Evolutionary conservation across 805 yeast species (phyloP).

Genomic region (Saturnispora kantuleensis): DNA sequence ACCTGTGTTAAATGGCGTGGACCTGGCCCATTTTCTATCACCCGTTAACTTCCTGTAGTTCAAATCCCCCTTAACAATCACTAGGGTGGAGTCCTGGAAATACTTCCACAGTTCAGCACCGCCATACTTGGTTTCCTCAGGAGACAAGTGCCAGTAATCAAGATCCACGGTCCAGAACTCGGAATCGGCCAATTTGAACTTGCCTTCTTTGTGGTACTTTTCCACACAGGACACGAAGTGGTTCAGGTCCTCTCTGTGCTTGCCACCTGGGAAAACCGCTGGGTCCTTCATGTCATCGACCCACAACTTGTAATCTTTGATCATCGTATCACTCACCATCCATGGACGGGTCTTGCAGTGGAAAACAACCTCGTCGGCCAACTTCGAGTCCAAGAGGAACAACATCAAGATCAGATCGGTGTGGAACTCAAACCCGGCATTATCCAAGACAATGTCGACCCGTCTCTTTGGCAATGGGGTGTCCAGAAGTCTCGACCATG

Average conservation of each 20-base stretch:
- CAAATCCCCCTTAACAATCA: constrained; percentile 89
- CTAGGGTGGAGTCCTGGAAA: constrained; percentile 53
- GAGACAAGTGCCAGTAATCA: constrained; percentile 63
- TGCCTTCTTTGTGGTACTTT: constrained; percentile 35
- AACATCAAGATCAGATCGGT: constrained; percentile 66
- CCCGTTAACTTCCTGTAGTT: constrained; percentile 92
- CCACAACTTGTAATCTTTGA: constrained; percentile 60
- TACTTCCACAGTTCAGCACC: constrained; percentile 55
- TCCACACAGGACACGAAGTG: constrained; percentile 38
- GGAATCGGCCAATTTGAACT: constrained; percentile 43
- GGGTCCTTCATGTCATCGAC: constrained; percentile 46
- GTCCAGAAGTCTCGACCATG: constrained; percentile 44
- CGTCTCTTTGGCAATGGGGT: constrained; percentile 31
- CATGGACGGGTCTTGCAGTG: constrained; percentile 92
- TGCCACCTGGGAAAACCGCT: constrained; percentile 35
- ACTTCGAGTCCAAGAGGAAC: constrained; percentile 60
- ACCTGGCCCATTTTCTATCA: constrained; percentile 79
- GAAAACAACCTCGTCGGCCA: constrained; percentile 54
- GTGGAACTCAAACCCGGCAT: constrained; percentile 90
- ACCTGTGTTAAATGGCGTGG: constrained; percentile 64
- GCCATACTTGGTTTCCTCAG: constrained; percentile 41
- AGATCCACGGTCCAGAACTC: constrained; percentile 81
- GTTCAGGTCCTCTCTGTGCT: constrained; percentile 37
- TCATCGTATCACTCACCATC: constrained; percentile 95
- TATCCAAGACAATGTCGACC: constrained; percentile 80